Percentiles rank a stretch among this genome's conserved stretches.
Evolutionary conservation across 257 asterid genomes (phyloP).

Genomic region (Plantago ovata): DNA sequence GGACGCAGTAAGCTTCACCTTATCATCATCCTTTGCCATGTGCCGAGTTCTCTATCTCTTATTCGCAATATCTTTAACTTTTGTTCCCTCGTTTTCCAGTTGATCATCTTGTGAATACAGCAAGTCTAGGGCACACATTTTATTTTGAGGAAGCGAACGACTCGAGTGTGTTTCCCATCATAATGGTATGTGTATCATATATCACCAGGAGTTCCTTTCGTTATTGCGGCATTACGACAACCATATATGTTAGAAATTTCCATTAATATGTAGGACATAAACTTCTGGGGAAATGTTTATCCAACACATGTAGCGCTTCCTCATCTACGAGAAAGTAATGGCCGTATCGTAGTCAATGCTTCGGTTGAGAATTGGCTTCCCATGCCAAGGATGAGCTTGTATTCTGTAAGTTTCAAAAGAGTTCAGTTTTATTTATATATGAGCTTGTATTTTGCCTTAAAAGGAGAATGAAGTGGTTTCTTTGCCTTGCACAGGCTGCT

Average conservation of each 20-base stretch:
- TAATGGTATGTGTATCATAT: constrained; percentile 49
- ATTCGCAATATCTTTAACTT: background rate
- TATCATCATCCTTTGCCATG: no score
- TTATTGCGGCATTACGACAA: background rate
- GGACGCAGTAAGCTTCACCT: constrained; percentile 48
- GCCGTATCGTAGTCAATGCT: constrained; percentile 76
- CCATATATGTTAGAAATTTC: background rate
- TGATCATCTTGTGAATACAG: constrained; percentile 92
- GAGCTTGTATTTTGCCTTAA: background rate
- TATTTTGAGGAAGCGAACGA: constrained; percentile 92
- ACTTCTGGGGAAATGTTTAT: constrained; percentile 95
- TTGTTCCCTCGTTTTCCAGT: constrained; percentile 36
- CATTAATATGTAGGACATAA: constrained; percentile 56
- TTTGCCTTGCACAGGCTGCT: constrained; percentile 54
- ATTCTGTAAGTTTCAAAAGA: constrained; percentile 47
- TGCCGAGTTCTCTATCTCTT: background rate
- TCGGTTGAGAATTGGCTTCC: constrained; percentile 93
- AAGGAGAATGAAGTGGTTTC: background rate
- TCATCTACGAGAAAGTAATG: constrained; percentile 59
- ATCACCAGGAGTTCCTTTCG: background rate
- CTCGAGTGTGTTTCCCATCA: constrained; percentile 63
- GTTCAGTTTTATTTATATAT: background rate
- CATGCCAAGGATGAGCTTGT: constrained; percentile 91
- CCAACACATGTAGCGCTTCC: constrained; percentile 92
- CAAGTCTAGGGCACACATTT: constrained; percentile 84